These are phyloP conservation scores for Aspergillus nomiae DNA, from an alignment of 2,329 filamentous ascomycete genomes.

Conservation along the genomic window DNA sequence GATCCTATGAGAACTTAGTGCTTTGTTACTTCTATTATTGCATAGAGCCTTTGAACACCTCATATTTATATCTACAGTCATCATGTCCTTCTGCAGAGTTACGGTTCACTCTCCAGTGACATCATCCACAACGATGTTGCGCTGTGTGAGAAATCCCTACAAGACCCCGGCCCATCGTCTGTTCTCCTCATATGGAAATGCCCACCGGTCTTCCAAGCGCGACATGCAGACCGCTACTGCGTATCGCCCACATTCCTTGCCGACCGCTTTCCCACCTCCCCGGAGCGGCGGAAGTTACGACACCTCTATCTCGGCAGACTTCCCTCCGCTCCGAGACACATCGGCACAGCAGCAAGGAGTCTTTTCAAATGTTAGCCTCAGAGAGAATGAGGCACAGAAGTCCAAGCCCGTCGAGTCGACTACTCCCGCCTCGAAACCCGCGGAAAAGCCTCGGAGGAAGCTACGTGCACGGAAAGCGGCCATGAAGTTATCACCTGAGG, in stretches of 20 bases:
- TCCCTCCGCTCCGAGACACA: slow-evolving; percentile 51
- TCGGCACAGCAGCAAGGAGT: slow-evolving; percentile 35
- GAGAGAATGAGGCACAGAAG: slow-evolving; percentile 69
- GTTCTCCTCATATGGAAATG: slow-evolving; percentile 50
- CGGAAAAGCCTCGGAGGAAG: slow-evolving; percentile 63
- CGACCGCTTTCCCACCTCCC: slow-evolving; percentile 57
- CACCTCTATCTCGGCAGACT: slow-evolving; percentile 60
- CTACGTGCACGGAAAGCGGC: slow-evolving; percentile 85
- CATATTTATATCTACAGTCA: slow-evolving; percentile 14
- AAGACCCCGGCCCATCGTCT: slow-evolving; percentile 45
- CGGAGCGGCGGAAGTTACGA: slow-evolving; percentile 62
- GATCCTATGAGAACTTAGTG: slow-evolving; percentile 7
- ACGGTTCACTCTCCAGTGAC: slow-evolving; percentile 44
- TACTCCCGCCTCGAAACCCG: slow-evolving; percentile 39
- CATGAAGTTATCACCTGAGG: slow-evolving; percentile 79
- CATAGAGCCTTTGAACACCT: slow-evolving; percentile 17
- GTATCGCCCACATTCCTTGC: slow-evolving; percentile 63
- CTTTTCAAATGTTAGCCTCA: slow-evolving; percentile 48
- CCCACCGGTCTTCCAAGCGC: slow-evolving; percentile 55
- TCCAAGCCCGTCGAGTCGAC: slow-evolving; percentile 53
- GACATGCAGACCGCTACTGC: slow-evolving; percentile 67
- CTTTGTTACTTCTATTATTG: slow-evolving; percentile 12
- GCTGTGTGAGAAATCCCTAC: slow-evolving; percentile 40
- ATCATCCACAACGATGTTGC: slow-evolving; percentile 49
- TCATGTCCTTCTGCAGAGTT: slow-evolving; percentile 44